Base-by-base conservation (phyloP, 2,329 filamentous ascomycete genomes). In the Penicillium rolfsii region DNA sequence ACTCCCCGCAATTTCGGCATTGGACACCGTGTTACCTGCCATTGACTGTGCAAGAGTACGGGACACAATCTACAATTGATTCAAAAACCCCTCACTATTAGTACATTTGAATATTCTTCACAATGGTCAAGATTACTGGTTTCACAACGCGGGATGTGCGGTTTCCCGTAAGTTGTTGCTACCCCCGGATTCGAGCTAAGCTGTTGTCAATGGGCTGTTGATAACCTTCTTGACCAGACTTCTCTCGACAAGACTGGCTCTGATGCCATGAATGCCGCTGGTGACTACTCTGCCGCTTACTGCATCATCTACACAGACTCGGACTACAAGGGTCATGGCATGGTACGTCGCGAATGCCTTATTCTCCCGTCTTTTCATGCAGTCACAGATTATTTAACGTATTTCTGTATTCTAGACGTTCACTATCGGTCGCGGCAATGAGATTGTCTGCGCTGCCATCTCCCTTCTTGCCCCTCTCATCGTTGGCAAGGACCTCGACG, bases 191-290 rank as follows among this genome's bases (percentile, higher is more conserved):
- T 28, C 36, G 38, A 40, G 40, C 28, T 24, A 11, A 28, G 22
- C 12, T 30, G 24, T 46, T 45, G 49, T 26, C 64, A 35, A 59
- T 54, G 54, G 52, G 55, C n/a, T 6, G 16, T 52, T 30, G 22
- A 57, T 59, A 30, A 62, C 35, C 11, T 9, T n/a, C 16, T 16
- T 26, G 41, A 35, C 26, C 63, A 86, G 77, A 97, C 93, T n/a
- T 97, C 93, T 43, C 87, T 97, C 63, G 92, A 96, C 80, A 95
- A 94, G 81, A 96, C 92, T n/a, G 93, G 93, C 71, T 96, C 91
- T 8, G 93, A 97, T 85, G 93, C 92, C 72, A 97, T 97, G 93
- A 97, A 97, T 74, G 90, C 91, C 3, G 92, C 93, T 2, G 91
- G 92, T 63, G 92, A 97, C 79, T 97, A 97, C 80, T 96, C 92